phyloP scores from a whole-genome alignment of 345 rosid species.

The Acer campestre region DNA sequence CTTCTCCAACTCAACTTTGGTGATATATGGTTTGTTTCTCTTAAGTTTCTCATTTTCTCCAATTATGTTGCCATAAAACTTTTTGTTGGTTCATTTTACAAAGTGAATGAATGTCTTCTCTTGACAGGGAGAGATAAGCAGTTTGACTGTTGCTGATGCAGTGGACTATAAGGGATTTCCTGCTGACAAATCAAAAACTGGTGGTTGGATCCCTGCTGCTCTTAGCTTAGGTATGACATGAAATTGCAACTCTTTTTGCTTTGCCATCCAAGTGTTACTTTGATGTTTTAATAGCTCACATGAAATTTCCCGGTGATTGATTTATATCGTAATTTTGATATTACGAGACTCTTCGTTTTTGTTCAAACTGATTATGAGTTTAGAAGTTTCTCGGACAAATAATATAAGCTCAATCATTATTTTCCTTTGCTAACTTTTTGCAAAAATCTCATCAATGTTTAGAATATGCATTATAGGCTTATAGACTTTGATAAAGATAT shows the following conservation, averaged over 20 bases:
- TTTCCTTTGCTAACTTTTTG: background rate
- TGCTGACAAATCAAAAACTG: conserved; percentile 62
- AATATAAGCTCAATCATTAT: background rate
- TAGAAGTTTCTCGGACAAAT: background rate
- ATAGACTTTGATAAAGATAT: background rate
- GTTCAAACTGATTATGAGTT: background rate
- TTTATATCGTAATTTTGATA: background rate
- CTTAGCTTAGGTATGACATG: conserved; percentile 55
- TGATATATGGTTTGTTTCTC: conserved; percentile 18
- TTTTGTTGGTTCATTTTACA: background rate
- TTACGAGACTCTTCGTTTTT: background rate
- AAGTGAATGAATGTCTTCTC: background rate
- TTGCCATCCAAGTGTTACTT: background rate
- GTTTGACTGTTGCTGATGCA: conserved; percentile 48
- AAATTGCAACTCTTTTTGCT: conserved; percentile 5
- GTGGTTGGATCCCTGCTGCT: conserved; percentile 72
- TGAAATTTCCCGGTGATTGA: conserved; percentile 10
- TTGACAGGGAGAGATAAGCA: conserved; percentile 44
- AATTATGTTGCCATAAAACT: conserved; percentile 4
- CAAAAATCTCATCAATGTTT: background rate
- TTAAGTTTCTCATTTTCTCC: background rate
- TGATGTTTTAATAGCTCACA: background rate
- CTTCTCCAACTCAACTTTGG: background rate
- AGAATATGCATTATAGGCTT: background rate
- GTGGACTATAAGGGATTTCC: conserved; percentile 58